A percentile compares a stretch with the other conserved stretches of the same genome.
Conservation (phyloP, 352 stramenopile genomes). For the Phytophthora colocasiae region DNA sequence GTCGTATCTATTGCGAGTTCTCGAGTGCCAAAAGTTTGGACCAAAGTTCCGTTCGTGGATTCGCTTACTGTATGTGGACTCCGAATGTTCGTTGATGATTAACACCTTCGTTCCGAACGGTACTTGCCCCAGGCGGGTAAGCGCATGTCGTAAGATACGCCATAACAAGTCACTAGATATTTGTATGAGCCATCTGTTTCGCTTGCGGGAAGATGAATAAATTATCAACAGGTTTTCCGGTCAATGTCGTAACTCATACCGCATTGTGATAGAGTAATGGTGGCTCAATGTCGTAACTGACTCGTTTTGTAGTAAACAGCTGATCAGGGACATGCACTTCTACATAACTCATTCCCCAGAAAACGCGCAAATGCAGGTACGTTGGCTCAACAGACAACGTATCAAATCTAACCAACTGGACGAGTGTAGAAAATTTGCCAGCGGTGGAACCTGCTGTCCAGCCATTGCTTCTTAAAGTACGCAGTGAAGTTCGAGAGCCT, state of each 20-base stretch:
- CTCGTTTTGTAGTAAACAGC: background rate
- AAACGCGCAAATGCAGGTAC: background rate
- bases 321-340: background rate
- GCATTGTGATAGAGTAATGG: background rate
- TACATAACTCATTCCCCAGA: background rate
- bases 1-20: no score
- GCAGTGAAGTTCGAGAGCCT: no score
- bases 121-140: background rate
- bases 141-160: slow-evolving; percentile 6
- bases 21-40: no score
- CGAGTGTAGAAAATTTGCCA: no score
- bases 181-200: background rate
- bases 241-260: background rate
- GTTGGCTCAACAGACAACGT: no score
- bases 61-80: no score
- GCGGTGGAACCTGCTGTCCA: no score
- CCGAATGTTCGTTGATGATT: background rate
- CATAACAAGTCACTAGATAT: background rate
- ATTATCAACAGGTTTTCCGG: background rate
- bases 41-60: no score
- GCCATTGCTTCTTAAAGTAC: no score
- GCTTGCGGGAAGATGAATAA: background rate
- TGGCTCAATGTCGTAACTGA: background rate
- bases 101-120: no score
- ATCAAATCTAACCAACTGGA: no score